Evolutionary conservation across 148 eudicot genomes (phyloP).

Genomic region (Hydrangea macrophylla): DNA sequence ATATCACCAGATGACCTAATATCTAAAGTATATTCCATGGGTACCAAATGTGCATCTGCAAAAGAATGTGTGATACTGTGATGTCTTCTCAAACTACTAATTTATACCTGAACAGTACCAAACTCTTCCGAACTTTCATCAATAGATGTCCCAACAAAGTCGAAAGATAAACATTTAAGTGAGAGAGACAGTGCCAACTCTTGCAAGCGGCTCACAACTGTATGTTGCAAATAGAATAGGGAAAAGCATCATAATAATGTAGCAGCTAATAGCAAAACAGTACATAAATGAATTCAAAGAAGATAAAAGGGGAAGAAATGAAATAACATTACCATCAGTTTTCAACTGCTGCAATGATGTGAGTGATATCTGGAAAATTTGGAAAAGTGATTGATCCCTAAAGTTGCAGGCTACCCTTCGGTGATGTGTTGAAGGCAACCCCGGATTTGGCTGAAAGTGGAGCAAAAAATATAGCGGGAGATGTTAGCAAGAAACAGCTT

Average conservation of each 20-base stretch:
- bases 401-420: conserved; percentile 76
- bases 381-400: conserved; percentile 75
- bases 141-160: conserved; percentile 84
- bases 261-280: neutral
- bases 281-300: neutral
- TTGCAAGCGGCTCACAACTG: conserved; percentile 67
- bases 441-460: conserved; percentile 62
- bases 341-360: conserved; percentile 73
- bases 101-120: conserved; percentile 81
- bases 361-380: conserved; percentile 77
- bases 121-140: conserved; percentile 97
- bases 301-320: conserved; percentile 1
- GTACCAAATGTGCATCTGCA: neutral
- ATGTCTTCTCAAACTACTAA: neutral
- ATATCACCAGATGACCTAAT: neutral
- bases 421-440: conserved; percentile 76
- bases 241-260: neutral
- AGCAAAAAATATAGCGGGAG: neutral
- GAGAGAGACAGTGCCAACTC: conserved; percentile 86
- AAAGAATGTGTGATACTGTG: neutral
- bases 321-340: conserved; percentile 59
- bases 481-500: neutral
- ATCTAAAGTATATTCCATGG: neutral
- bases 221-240: conserved; percentile 25
- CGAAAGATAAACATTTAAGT: conserved; percentile 81